Evolutionary conservation across 768 basidiomycete genomes (phyloP), one percentile per base, ranked within the genome.

Genomic region (Trametes cubensis): DNA sequence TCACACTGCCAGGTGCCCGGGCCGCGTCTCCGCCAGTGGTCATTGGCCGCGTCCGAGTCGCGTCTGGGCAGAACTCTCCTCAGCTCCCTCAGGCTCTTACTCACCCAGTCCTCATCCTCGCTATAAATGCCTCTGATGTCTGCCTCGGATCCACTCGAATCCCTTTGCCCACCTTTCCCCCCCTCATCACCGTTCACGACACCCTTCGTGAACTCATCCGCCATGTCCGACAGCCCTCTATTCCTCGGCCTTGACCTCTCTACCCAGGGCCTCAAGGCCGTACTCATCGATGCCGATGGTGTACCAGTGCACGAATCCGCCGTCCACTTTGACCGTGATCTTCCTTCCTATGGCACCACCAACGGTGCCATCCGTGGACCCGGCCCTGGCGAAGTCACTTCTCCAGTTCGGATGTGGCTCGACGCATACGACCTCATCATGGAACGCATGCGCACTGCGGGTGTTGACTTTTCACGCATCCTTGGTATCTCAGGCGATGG

Each of bases 221-320:
- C 56, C n/a, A 63, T 63, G 62, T 63, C 58, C n/a, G 55, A 62
- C 42, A 55, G 57, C 28, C 76, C 76, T 15, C 77, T 79, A 41
- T 93, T 92, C 71, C 86, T 94, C 23, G 93, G 93, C 15, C 82
- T 94, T 56, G 93, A 95, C 74, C 82, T 94, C 41, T 93, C 90
- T 2, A 95, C 93, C 0, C 94, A 96, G 70, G 86, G 88, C 65
- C 80, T 92, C 57, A 92, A 95, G 74, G 91, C 87, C 0, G 82
- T 92, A 42, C 69, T 94, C 51, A 81, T 90, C 56, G 74, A 82
- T 21, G 78, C 85, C 42, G 79, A 85, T 59, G 79, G 80, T 18
- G 73, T 78, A 20, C 78, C 90, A 60, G 77, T 90, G 0, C 82
- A 88, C 66, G 88, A 94, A 72, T 79, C 82, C 13, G 79, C 87